Evolutionary conservation across 176 grass and related monocot species (phyloP).

Genomic region (Guadua angustifolia): DNA sequence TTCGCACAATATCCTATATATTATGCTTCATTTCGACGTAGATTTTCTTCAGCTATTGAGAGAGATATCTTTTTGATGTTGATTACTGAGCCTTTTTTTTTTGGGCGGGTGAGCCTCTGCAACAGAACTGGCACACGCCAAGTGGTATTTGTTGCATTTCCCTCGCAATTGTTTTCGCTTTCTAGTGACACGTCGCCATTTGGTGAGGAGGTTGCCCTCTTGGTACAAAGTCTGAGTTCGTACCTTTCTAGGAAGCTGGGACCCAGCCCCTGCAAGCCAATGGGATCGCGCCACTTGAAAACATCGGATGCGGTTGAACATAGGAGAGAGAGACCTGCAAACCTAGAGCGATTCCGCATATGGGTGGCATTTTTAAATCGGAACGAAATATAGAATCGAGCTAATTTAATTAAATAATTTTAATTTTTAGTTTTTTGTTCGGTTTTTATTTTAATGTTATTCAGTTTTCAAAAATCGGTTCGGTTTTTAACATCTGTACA

Average conservation of each 20-base stretch:
- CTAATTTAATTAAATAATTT: too few species aligned
- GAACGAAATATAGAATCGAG: too few species aligned
- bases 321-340: neutral
- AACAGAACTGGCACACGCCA: neutral
- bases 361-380: too few species aligned
- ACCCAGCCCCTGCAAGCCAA: neutral
- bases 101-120: neutral
- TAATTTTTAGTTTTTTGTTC: too few species aligned
- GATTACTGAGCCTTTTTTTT: neutral
- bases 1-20: neutral
- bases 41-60: neutral
- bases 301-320: neutral
- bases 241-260: neutral
- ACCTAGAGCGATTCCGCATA: too few species aligned
- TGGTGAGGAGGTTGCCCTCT: neutral
- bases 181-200: conserved; percentile 26
- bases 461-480: too few species aligned
- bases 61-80: neutral
- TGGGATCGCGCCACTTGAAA: conserved; percentile 28
- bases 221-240: neutral
- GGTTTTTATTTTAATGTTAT: too few species aligned
- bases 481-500: too few species aligned
- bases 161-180: neutral
- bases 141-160: neutral
- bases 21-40: neutral